Percentiles rank a stretch among this genome's conserved stretches.
These are phyloP conservation scores for Hypoxylon sp. DNA, from an alignment of 2,329 filamentous ascomycete genomes.

Conservation along the genomic window DNA sequence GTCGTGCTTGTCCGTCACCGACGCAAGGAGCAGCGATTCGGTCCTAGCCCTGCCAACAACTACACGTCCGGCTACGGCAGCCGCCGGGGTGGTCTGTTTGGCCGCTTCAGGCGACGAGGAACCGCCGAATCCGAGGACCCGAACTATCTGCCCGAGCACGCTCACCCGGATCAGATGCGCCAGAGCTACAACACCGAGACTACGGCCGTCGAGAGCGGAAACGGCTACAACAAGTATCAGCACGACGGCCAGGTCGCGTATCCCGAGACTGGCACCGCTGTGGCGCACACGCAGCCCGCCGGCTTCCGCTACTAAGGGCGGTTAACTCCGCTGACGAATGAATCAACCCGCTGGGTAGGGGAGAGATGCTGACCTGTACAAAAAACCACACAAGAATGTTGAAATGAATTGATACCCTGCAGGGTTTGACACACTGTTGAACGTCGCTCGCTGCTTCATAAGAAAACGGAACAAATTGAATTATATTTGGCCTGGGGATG, in stretches of 20 bases:
- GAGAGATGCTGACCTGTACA: conserved; percentile 7
- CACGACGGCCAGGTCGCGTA: conserved; percentile 44
- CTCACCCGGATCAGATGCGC: conserved; percentile 47
- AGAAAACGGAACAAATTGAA: conserved; percentile 20
- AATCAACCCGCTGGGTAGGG: conserved; percentile 3
- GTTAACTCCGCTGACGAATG: conserved; percentile 2
- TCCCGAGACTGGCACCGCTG: conserved; percentile 37
- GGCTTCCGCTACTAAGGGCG: conserved; percentile 37
- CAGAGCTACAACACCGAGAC: conserved; percentile 49
- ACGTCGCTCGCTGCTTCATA: conserved; percentile 26
- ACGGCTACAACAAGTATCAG: conserved; percentile 43
- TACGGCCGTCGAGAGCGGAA: conserved; percentile 43
- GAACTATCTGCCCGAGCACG: conserved; percentile 48
- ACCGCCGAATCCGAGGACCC: conserved; percentile 37
- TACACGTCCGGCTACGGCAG: conserved; percentile 50
- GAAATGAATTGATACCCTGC: conserved; percentile 29
- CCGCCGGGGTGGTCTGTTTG: conserved; percentile 44
- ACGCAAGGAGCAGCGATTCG: conserved; percentile 58
- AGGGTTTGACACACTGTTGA: conserved; percentile 27
- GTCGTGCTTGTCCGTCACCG: conserved; percentile 73
- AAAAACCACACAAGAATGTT: conserved; percentile 6
- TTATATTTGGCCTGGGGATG: conserved; percentile 2
- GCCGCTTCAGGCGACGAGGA: conserved; percentile 44
- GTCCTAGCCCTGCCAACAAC: conserved; percentile 52
- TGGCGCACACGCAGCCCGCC: conserved; percentile 26